A percentile compares a stretch with the other conserved stretches of the same genome.
Conservation (phyloP, 805 yeast genomes). For the Saccharomycopsis guyanensis region DNA sequence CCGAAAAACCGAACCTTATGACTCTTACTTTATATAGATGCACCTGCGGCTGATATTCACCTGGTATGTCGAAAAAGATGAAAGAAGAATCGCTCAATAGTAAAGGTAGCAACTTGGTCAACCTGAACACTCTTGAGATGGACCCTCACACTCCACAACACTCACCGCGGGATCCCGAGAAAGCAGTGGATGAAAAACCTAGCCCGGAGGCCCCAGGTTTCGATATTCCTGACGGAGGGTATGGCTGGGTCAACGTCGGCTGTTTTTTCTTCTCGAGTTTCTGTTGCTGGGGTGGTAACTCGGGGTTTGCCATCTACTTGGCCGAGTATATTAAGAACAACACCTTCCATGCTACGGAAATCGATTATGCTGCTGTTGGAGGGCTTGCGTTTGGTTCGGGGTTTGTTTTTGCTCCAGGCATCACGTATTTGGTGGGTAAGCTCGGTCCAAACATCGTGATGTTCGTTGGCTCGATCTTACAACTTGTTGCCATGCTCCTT, state of each 20-base stretch:
- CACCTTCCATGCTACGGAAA: constrained; percentile 40
- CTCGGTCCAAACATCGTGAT: constrained; percentile 37
- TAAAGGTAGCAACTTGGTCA: too few relatives aligned
- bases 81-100: too few relatives aligned
- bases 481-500: constrained; percentile 41
- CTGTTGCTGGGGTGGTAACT: constrained; percentile 51
- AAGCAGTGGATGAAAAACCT: too few relatives aligned
- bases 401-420: constrained; percentile 40
- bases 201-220: constrained; percentile 8
- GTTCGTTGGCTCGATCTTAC: constrained; percentile 36
- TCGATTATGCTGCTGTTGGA: constrained; percentile 50
- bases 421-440: constrained; percentile 38
- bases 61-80: too few relatives aligned
- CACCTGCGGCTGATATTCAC: too few relatives aligned
- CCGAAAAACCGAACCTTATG: too few relatives aligned
- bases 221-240: constrained; percentile 37
- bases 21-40: too few relatives aligned
- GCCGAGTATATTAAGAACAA: constrained; percentile 39
- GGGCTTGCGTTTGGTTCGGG: constrained; percentile 53
- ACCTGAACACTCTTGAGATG: too few relatives aligned
- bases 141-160: too few relatives aligned
- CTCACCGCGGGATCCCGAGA: too few relatives aligned
- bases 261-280: constrained; percentile 36
- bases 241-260: constrained; percentile 44
- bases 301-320: constrained; percentile 46